phyloP scores from a whole-genome alignment of 208 protist genomes.

The Acanthamoeba culbertsoni region DNA sequence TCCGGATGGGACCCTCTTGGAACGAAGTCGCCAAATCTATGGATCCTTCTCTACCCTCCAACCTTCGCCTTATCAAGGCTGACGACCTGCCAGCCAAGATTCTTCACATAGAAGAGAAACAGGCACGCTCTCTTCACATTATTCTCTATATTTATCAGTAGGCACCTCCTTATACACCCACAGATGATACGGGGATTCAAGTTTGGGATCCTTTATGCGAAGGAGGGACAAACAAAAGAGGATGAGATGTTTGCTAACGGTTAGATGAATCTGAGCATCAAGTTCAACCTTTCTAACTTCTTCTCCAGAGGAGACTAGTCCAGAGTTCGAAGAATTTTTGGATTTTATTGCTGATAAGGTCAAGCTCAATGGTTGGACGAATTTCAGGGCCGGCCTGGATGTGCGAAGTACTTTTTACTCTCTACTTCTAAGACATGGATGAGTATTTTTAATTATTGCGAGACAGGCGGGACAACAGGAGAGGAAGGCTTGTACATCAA shows the following conservation, averaged over 20 bases:
- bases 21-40: background rate
- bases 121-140: background rate
- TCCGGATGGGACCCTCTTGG: background rate
- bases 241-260: conserved; percentile 63
- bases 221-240: conserved; percentile 57
- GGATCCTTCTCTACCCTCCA: background rate
- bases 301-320: conserved; percentile 61
- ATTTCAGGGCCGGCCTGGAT: conserved; percentile 73
- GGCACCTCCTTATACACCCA: no score
- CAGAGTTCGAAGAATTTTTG: conserved; percentile 76
- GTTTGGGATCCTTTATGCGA: conserved; percentile 53
- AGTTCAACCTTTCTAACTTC: background rate
- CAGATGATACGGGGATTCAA: conserved; percentile 57
- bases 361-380: conserved; percentile 65
- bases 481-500: conserved; percentile 64
- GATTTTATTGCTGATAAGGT: conserved; percentile 73
- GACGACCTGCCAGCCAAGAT: background rate
- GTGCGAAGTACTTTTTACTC: conserved; percentile 21
- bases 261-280: no score
- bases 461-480: conserved; percentile 64
- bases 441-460: background rate
- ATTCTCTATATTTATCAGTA: background rate
- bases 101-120: conserved; percentile 38
- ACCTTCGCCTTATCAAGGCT: background rate
- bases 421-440: background rate